phyloP scores from a whole-genome alignment of 495 filamentous ascomycete species.

The Penicillium arizonense region DNA sequence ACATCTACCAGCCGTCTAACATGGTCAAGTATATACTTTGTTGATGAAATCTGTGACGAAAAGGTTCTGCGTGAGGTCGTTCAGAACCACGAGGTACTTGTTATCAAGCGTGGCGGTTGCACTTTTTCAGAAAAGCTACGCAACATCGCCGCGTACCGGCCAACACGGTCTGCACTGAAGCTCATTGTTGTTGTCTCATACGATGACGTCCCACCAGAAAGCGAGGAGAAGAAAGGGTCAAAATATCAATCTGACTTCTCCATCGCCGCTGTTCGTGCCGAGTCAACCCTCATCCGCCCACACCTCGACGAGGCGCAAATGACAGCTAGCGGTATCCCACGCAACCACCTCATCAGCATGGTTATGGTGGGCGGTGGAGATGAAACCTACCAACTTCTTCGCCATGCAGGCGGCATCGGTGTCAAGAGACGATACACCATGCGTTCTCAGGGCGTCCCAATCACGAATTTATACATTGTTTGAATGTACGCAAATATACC shows the following conservation, averaged over 20 bases:
- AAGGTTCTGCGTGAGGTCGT: constrained; percentile 59
- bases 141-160: constrained; percentile 76
- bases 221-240: neutral
- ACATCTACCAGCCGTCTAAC: constrained; percentile 47
- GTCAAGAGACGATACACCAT: constrained; percentile 76
- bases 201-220: constrained; percentile 32
- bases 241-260: constrained; percentile 5
- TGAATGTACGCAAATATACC: constrained; percentile 24
- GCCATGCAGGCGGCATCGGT: constrained; percentile 60
- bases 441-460: constrained; percentile 74
- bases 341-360: constrained; percentile 76
- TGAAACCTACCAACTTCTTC: constrained; percentile 61
- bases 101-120: constrained; percentile 83
- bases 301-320: constrained; percentile 73
- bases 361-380: constrained; percentile 81
- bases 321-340: constrained; percentile 66
- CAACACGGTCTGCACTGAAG: constrained; percentile 59
- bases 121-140: constrained; percentile 78
- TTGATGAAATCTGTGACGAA: constrained; percentile 63
- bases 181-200: constrained; percentile 81
- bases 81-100: constrained; percentile 72
- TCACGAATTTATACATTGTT: constrained; percentile 77
- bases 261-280: constrained; percentile 42
- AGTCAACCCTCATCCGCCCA: constrained; percentile 59
- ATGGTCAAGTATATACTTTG: constrained; percentile 71